A percentile compares a stretch with the other conserved stretches of the same genome.
Evolutionary conservation across 73 alveolate genomes (phyloP).

Genomic region (Blepharisma japonicum): DNA sequence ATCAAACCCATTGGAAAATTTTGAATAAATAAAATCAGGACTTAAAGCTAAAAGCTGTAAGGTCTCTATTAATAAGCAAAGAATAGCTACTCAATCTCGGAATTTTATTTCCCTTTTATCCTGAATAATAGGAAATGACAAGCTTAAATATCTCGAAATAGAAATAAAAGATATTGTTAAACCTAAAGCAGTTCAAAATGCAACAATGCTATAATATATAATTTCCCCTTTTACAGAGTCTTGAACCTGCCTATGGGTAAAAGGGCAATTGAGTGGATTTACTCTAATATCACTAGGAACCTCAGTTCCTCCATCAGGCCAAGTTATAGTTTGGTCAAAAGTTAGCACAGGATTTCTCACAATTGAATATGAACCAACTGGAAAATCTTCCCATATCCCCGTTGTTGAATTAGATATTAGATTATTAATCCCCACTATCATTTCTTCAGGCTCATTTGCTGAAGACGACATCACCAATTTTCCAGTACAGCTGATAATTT

Average conservation of each 20-base stretch:
- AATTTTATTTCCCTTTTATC: neutral
- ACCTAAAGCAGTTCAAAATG: too few species aligned
- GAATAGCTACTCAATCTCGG: neutral
- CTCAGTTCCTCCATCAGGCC: neutral
- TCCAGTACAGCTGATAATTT: too few species aligned
- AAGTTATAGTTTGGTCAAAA: too few species aligned
- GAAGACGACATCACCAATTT: too few species aligned
- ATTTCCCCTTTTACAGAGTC: neutral
- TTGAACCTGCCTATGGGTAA: neutral
- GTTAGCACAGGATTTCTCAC: too few species aligned
- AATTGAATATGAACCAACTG: too few species aligned
- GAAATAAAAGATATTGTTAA: too few species aligned
- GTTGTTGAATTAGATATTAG: too few species aligned
- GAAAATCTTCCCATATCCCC: too few species aligned
- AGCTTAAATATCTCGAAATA: neutral
- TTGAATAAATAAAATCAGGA: neutral
- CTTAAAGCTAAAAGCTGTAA: slow-evolving; percentile 5
- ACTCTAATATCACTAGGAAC: neutral
- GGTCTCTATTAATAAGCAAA: neutral
- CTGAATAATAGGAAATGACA: neutral
- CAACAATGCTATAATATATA: neutral
- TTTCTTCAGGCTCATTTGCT: too few species aligned
- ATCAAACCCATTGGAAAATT: neutral
- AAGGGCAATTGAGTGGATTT: neutral
- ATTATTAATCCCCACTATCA: too few species aligned